Percentiles rank a stretch among this genome's conserved stretches.
Evolutionary conservation across 352 stramenopile genomes (phyloP).

Genomic region (Globisporangium nodosum): DNA sequence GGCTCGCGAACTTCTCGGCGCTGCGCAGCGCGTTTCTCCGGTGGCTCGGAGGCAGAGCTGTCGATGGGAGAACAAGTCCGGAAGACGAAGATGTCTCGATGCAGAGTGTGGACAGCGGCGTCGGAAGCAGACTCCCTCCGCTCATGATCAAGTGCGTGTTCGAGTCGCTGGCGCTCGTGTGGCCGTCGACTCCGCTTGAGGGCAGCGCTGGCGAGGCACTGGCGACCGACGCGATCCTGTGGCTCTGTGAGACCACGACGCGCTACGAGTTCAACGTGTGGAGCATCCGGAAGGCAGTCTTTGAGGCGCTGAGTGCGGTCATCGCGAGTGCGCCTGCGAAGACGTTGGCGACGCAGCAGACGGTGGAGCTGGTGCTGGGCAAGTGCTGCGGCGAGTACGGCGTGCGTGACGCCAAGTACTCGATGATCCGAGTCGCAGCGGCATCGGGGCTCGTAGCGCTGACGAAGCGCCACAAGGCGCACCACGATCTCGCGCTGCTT

Average conservation of each 20-base stretch:
- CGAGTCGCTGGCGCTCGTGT: constrained; percentile 49
- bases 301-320: constrained; percentile 32
- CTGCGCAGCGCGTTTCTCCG: constrained; percentile 28
- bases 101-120: not conserved
- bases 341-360: constrained; percentile 17
- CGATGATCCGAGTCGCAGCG: constrained; percentile 60
- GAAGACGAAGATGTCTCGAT: not conserved
- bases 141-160: constrained; percentile 74
- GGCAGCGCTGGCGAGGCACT: not conserved
- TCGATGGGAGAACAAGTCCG: not conserved
- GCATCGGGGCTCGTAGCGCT: constrained; percentile 41
- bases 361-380: constrained; percentile 31
- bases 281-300: constrained; percentile 63
- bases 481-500: constrained; percentile 29
- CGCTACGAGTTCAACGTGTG: constrained; percentile 44
- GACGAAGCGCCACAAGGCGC: constrained; percentile 24
- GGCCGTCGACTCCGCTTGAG: constrained; percentile 19
- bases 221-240: constrained; percentile 33
- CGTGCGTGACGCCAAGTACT: constrained; percentile 63
- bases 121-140: constrained; percentile 24
- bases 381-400: constrained; percentile 48
- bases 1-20: constrained; percentile 25
- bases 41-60: constrained; percentile 22
- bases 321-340: constrained; percentile 19
- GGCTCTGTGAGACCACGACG: constrained; percentile 37